A percentile compares a stretch with the other conserved stretches of the same genome.
Evolutionary conservation across 2,329 filamentous ascomycete species (phyloP).

Genomic region (Aspergillus sp.): DNA sequence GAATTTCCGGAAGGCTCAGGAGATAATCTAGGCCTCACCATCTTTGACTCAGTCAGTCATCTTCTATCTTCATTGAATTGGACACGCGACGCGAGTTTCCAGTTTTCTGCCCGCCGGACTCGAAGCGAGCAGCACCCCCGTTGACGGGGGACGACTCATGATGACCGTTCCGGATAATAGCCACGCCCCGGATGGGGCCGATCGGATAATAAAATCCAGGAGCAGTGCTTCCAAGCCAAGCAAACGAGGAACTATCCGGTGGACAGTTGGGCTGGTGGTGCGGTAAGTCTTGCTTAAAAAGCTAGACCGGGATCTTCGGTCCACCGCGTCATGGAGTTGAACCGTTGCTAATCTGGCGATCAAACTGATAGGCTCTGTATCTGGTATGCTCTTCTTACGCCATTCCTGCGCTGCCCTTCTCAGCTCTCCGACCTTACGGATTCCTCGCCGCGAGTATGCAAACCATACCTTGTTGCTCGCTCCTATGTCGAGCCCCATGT

Average conservation of each 20-base stretch:
- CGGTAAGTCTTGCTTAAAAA: conserved; percentile 32
- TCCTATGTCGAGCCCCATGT: conserved; percentile 72
- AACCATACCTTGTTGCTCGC: conserved; percentile 70
- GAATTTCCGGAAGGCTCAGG: background rate
- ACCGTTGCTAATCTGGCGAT: background rate
- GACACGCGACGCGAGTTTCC: conserved; percentile 11
- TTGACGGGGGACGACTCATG: conserved; percentile 15
- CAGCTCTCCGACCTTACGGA: conserved; percentile 68
- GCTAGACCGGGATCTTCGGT: conserved; percentile 8
- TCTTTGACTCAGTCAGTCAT: background rate
- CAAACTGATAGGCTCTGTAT: conserved; percentile 64
- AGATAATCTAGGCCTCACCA: background rate
- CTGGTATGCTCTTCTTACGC: conserved; percentile 82
- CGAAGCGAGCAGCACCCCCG: conserved; percentile 6
- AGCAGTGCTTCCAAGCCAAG: conserved; percentile 16
- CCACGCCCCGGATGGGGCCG: conserved; percentile 23
- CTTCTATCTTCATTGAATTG: background rate
- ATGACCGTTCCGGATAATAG: conserved; percentile 34
- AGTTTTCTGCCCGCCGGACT: background rate
- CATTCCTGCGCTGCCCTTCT: conserved; percentile 80
- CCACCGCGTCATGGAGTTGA: background rate
- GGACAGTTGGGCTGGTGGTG: conserved; percentile 38
- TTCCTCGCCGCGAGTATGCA: conserved; percentile 75
- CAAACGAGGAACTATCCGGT: conserved; percentile 30
- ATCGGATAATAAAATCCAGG: conserved; percentile 19